Conservation (phyloP, 1,284 basidiomycete species). For the Xerocomus nothofagi region DNA sequence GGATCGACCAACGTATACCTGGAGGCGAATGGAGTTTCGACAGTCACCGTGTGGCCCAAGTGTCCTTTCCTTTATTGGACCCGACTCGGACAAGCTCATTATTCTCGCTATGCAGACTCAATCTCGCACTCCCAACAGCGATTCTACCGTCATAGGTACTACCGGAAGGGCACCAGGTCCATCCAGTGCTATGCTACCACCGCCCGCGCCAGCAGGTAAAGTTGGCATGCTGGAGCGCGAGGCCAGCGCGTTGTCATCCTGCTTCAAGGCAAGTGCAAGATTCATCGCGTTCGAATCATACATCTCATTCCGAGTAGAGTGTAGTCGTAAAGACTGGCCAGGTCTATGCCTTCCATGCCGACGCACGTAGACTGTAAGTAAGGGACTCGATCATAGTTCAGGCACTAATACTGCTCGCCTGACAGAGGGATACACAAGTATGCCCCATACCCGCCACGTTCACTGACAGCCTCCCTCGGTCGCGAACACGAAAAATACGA, state of each 20-base stretch:
- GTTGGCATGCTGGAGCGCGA: slow-evolving; percentile 61
- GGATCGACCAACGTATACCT: slow-evolving; percentile 3
- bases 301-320: slow-evolving; percentile 41
- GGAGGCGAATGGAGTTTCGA: slow-evolving; percentile 2
- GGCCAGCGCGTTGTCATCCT: slow-evolving; percentile 52
- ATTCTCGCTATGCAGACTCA: slow-evolving; percentile 17
- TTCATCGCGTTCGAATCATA: not conserved
- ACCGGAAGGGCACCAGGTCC: slow-evolving; percentile 7
- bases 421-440: slow-evolving; percentile 56
- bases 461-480: slow-evolving; percentile 62
- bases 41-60: slow-evolving; percentile 3
- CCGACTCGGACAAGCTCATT: not conserved
- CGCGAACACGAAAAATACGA: slow-evolving; percentile 75
- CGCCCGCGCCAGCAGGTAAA: slow-evolving; percentile 48
- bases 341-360: slow-evolving; percentile 65
- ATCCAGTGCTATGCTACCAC: slow-evolving; percentile 55
- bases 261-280: slow-evolving; percentile 51
- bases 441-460: slow-evolving; percentile 61
- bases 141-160: slow-evolving; percentile 16
- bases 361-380: slow-evolving; percentile 61
- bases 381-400: not conserved
- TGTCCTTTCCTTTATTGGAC: slow-evolving; percentile 32
- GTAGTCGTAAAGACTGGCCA: slow-evolving; percentile 68
- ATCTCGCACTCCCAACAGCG: slow-evolving; percentile 21
- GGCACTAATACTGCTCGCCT: not conserved